A percentile compares a stretch with the other conserved stretches of the same genome.
These are phyloP conservation scores for Saccharomyces uvarum DNA, from an alignment of 1,139 yeast genomes.

Conservation along the genomic window DNA sequence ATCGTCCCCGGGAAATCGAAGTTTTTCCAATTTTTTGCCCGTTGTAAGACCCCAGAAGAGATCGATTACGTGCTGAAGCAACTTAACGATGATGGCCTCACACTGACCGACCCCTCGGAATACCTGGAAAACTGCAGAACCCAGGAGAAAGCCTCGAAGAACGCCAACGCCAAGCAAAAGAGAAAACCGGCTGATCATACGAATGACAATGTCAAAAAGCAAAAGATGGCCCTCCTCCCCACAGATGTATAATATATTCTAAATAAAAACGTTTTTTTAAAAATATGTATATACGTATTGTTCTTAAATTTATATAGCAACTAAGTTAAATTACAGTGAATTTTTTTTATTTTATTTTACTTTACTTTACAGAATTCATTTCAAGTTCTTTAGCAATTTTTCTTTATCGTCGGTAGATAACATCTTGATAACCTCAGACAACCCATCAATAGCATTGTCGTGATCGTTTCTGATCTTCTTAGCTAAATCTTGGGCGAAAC, in stretches of 20 bases:
- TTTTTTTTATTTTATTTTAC: not conserved
- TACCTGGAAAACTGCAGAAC: slow-evolving; percentile 18
- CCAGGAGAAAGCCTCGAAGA: slow-evolving; percentile 14
- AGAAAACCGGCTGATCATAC: slow-evolving; percentile 10
- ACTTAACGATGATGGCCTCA: slow-evolving; percentile 16
- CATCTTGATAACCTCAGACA: slow-evolving; percentile 53
- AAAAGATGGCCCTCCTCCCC: not conserved
- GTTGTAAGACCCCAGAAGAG: slow-evolving; percentile 50
- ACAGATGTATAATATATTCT: not conserved
- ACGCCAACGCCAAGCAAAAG: slow-evolving; percentile 7
- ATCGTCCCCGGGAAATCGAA: slow-evolving; percentile 73
- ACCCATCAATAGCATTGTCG: slow-evolving; percentile 46
- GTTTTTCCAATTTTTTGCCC: slow-evolving; percentile 50
- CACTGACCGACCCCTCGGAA: slow-evolving; percentile 17
- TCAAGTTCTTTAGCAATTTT: slow-evolving; percentile 21
- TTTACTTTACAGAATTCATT: not conserved
- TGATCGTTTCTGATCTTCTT: slow-evolving; percentile 53
- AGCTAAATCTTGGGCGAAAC: slow-evolving; percentile 54
- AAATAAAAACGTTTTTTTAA: not conserved
- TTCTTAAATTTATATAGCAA: not conserved
- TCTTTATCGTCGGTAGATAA: slow-evolving; percentile 57
- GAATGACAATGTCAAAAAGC: not conserved
- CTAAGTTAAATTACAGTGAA: not conserved
- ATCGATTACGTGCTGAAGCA: slow-evolving; percentile 30
- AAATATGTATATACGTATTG: not conserved